Evolutionary conservation across 2,329 filamentous ascomycete genomes (phyloP).

Genomic region (Parastagonospora avenae): DNA sequence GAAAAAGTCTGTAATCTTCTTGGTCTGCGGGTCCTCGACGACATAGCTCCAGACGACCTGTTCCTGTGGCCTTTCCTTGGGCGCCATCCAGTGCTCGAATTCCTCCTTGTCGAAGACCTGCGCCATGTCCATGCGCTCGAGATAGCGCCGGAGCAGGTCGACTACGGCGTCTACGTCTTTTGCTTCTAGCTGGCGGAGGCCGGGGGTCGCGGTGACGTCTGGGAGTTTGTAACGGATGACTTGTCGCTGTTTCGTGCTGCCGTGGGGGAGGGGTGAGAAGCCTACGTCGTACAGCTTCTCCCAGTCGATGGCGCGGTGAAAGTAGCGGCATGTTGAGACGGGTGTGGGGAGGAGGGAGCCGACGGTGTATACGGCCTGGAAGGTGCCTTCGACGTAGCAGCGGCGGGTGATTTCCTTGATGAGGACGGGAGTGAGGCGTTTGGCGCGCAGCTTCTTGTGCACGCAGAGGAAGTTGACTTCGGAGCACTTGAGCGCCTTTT

Average conservation of each 20-base stretch:
- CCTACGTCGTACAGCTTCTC: constrained; percentile 92
- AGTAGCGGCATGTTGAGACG: constrained; percentile 92
- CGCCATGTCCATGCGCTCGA: constrained; percentile 80
- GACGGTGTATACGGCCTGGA: constrained; percentile 95
- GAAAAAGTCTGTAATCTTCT: constrained; percentile 93
- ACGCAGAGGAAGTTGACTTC: constrained; percentile 99
- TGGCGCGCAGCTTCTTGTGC: constrained; percentile 95
- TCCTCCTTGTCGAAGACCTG: constrained; percentile 82
- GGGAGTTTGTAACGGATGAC: constrained; percentile 85
- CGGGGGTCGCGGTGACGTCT: constrained; percentile 71
- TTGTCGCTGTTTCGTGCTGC: constrained; percentile 85
- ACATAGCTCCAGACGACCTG: constrained; percentile 95
- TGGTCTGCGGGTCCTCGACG: constrained; percentile 70
- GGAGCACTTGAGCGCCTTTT: constrained; percentile 74
- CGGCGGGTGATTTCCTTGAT: constrained; percentile 97
- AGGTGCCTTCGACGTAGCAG: constrained; percentile 84
- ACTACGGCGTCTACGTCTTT: constrained; percentile 79
- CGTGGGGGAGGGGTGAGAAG: constrained; percentile 84
- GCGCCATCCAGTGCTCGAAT: constrained; percentile 84
- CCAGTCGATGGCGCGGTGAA: constrained; percentile 93
- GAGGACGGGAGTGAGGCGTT: constrained; percentile 88
- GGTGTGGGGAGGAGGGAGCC: constrained; percentile 90
- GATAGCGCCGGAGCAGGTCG: constrained; percentile 75
- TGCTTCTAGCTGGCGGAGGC: constrained; percentile 78
- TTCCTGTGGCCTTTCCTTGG: constrained; percentile 62